Percentiles rank a stretch among this genome's conserved stretches.
Evolutionary conservation across 2,329 filamentous ascomycete species (phyloP).

Genomic region (Phaeosphaeriaceae sp.): DNA sequence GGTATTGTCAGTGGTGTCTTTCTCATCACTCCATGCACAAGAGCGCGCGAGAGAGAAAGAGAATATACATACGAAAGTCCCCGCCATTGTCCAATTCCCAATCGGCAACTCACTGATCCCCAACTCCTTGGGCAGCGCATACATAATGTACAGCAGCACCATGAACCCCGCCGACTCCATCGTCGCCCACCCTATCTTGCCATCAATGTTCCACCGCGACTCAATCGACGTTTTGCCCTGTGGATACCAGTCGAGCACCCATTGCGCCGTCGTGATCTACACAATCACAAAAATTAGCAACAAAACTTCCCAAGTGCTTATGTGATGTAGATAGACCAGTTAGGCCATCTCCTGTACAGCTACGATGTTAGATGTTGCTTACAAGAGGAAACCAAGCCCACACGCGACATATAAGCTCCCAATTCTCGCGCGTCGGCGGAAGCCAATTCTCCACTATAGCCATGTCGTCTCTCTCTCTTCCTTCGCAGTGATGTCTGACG

Average conservation of each 20-base stretch:
- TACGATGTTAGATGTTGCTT: slow-evolving; percentile 30
- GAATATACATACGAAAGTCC: slow-evolving; percentile 59
- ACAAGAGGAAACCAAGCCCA: slow-evolving; percentile 62
- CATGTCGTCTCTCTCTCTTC: slow-evolving; percentile 33
- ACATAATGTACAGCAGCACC: slow-evolving; percentile 80
- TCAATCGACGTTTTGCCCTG: slow-evolving; percentile 88
- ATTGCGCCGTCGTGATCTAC: slow-evolving; percentile 77
- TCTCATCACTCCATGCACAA: too few relatives aligned
- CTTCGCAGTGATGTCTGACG: background rate
- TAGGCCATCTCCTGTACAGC: too few relatives aligned
- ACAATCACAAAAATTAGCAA: slow-evolving; percentile 10
- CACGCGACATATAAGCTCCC: slow-evolving; percentile 53
- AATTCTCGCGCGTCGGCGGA: slow-evolving; percentile 59
- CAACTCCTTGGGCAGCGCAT: slow-evolving; percentile 66
- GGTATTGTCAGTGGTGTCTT: slow-evolving; percentile 8
- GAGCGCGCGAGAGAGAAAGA: background rate
- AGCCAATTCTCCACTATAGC: slow-evolving; percentile 53
- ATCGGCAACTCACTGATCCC: slow-evolving; percentile 69
- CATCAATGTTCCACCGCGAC: slow-evolving; percentile 83
- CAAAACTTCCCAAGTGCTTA: background rate
- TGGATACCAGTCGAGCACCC: slow-evolving; percentile 77
- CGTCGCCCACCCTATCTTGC: slow-evolving; percentile 82
- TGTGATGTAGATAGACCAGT: background rate
- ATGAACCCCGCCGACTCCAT: slow-evolving; percentile 86
- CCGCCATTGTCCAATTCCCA: slow-evolving; percentile 79